A percentile compares a stretch with the other conserved stretches of the same genome.
Conservation (phyloP, 495 filamentous ascomycete genomes). For the Penicillium canariense region DNA sequence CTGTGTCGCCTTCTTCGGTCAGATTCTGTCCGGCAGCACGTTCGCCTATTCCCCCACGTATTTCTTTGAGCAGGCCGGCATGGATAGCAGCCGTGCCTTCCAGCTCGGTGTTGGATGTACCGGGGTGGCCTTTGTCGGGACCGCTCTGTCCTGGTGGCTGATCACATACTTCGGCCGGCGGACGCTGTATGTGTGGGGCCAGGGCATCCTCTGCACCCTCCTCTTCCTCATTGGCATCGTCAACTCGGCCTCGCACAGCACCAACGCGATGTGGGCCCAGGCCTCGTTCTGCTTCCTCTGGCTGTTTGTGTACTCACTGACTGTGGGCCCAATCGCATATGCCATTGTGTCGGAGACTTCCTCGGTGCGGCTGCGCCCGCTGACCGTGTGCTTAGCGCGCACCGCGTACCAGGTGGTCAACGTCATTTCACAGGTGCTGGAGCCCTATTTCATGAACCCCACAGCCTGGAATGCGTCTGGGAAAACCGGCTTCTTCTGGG, state of each 20-base stretch:
- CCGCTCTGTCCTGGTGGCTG: constrained; percentile 52
- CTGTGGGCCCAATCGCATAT: constrained; percentile 71
- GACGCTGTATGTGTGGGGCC: constrained; percentile 65
- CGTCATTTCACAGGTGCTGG: constrained; percentile 61
- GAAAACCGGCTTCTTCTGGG: constrained; percentile 71
- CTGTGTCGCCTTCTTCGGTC: constrained; percentile 67
- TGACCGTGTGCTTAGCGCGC: constrained; percentile 62
- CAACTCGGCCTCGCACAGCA: constrained; percentile 48
- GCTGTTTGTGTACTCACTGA: constrained; percentile 65
- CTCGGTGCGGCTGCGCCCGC: constrained; percentile 61
- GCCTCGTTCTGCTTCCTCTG: constrained; percentile 62
- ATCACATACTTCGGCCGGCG: constrained; percentile 56
- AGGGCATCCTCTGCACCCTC: constrained; percentile 52
- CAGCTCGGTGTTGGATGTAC: constrained; percentile 47
- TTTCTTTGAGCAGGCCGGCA: constrained; percentile 70
- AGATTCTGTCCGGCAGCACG: constrained; percentile 67
- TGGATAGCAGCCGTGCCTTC: constrained; percentile 53
- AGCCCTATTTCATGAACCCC: constrained; percentile 68
- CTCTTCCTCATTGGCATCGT: constrained; percentile 67
- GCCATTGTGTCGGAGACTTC: constrained; percentile 69
- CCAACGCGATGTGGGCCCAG: constrained; percentile 33
- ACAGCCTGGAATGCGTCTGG: constrained; percentile 64
- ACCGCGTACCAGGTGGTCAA: constrained; percentile 64
- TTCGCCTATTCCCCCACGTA: constrained; percentile 72
- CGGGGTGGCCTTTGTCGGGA: constrained; percentile 60